Evolutionary conservation across 169 alveolate species (phyloP).

Genomic region (Cryptosporidium sp.): DNA sequence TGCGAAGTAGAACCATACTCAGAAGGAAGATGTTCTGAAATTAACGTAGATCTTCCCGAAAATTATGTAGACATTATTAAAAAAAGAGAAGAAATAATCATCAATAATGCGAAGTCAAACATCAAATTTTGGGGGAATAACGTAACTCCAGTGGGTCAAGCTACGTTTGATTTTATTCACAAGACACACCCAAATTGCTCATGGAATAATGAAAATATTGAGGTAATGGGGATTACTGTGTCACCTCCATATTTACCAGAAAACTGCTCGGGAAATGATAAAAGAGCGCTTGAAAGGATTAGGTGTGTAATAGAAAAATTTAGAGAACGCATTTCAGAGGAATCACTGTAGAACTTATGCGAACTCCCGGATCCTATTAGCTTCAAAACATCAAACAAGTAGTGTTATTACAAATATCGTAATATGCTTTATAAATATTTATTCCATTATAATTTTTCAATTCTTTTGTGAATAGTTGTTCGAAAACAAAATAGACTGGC

Average conservation of each 20-base stretch:
- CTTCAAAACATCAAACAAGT: too few species aligned
- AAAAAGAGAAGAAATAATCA: constrained; percentile 43
- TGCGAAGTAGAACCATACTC: constrained; percentile 27
- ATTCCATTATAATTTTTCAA: not conserved
- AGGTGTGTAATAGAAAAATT: constrained; percentile 54
- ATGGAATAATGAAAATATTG: constrained; percentile 62
- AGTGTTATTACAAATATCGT: not conserved
- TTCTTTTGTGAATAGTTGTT: too few species aligned
- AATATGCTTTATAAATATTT: not conserved
- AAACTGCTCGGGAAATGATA: constrained; percentile 48
- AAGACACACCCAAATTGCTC: constrained; percentile 68
- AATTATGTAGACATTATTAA: constrained; percentile 44
- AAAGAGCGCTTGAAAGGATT: constrained; percentile 64
- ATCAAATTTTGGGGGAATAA: constrained; percentile 55
- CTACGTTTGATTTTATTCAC: constrained; percentile 67
- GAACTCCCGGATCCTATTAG: not conserved
- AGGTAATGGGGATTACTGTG: constrained; percentile 70
- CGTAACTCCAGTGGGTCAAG: constrained; percentile 73
- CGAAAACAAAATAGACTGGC: not conserved
- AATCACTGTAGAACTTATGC: not conserved
- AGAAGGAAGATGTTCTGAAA: constrained; percentile 12
- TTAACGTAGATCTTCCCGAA: constrained; percentile 31
- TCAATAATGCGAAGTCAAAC: constrained; percentile 29
- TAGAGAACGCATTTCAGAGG: constrained; percentile 42
- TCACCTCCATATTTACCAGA: constrained; percentile 75